These are phyloP conservation scores for Fusarium avenaceum DNA, from an alignment of 2,329 filamentous ascomycete genomes.

Conservation along the genomic window DNA sequence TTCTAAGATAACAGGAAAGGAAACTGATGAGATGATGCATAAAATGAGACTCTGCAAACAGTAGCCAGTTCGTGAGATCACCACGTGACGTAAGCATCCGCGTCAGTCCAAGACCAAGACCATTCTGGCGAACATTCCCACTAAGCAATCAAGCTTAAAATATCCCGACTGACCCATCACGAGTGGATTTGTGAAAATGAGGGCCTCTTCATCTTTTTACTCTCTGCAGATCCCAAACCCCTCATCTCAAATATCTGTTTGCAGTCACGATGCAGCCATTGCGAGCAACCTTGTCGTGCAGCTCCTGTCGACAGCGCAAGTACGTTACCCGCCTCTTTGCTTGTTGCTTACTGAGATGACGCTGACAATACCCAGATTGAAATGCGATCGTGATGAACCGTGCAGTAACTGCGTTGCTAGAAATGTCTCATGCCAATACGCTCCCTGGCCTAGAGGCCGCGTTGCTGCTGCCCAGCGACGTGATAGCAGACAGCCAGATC, in stretches of 20 bases:
- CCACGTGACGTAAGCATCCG: conserved; percentile 25
- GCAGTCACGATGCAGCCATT: conserved; percentile 5
- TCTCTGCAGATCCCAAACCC: too few species aligned
- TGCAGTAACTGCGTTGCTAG: conserved; percentile 40
- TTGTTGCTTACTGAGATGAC: background rate
- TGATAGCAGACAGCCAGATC: conserved; percentile 13
- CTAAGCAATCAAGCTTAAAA: conserved; percentile 28
- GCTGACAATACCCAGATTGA: conserved; percentile 14
- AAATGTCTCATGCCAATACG: conserved; percentile 34
- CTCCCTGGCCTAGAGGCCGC: conserved; percentile 26
- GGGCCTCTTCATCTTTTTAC: background rate
- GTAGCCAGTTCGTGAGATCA: background rate
- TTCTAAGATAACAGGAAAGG: background rate
- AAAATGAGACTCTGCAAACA: background rate
- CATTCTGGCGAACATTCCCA: background rate
- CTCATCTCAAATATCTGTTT: background rate
- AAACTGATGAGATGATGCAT: background rate
- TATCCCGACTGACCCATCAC: background rate
- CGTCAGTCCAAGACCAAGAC: background rate
- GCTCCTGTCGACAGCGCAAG: conserved; percentile 30
- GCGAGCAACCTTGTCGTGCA: conserved; percentile 26
- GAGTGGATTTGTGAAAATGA: background rate
- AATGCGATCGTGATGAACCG: conserved; percentile 42
- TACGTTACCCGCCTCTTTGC: background rate
- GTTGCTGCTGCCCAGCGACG: conserved; percentile 13